These are phyloP conservation scores for Penicillium malachiteum DNA, from an alignment of 495 filamentous ascomycete species.

Conservation along the genomic window DNA sequence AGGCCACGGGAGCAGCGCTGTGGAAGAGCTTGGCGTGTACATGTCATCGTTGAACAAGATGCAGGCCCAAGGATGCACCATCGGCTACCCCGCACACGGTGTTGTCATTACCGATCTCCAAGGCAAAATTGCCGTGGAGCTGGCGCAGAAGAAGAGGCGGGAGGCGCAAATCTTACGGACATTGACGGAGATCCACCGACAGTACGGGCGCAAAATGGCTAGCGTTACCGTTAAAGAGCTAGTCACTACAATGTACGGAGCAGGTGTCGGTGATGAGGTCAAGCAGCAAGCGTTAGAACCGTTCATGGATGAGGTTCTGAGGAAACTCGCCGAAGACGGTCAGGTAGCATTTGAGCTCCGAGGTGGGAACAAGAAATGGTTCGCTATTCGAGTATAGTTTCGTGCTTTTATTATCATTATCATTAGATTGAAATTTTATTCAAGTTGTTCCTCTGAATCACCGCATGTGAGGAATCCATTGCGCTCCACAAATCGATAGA, in stretches of 20 bases:
- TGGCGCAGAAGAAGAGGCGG: slow-evolving; percentile 34
- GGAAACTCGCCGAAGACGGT: slow-evolving; percentile 50
- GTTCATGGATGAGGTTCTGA: slow-evolving; percentile 46
- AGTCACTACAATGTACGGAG: slow-evolving; percentile 39
- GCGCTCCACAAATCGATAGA: no score
- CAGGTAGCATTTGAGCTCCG: slow-evolving; percentile 41
- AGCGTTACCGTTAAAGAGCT: slow-evolving; percentile 40
- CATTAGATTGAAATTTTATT: no score
- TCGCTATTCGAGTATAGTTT: neutral
- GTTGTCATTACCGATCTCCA: slow-evolving; percentile 33
- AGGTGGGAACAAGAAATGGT: slow-evolving; percentile 5
- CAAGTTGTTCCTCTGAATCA: no score
- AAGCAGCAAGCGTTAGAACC: slow-evolving; percentile 39
- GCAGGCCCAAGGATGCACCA: slow-evolving; percentile 23
- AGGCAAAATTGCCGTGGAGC: slow-evolving; percentile 28
- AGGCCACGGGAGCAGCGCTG: slow-evolving; percentile 36
- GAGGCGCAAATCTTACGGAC: slow-evolving; percentile 36
- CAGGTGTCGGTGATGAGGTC: slow-evolving; percentile 24
- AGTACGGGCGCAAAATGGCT: slow-evolving; percentile 12
- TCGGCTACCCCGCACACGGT: slow-evolving; percentile 47
- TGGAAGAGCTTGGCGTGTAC: slow-evolving; percentile 36
- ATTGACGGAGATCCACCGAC: slow-evolving; percentile 14
- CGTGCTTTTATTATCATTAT: no score
- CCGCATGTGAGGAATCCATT: no score
- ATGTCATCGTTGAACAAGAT: slow-evolving; percentile 37